These are phyloP conservation scores for Septoria petroselini DNA, from an alignment of 2,329 filamentous ascomycete species.

Conservation along the genomic window DNA sequence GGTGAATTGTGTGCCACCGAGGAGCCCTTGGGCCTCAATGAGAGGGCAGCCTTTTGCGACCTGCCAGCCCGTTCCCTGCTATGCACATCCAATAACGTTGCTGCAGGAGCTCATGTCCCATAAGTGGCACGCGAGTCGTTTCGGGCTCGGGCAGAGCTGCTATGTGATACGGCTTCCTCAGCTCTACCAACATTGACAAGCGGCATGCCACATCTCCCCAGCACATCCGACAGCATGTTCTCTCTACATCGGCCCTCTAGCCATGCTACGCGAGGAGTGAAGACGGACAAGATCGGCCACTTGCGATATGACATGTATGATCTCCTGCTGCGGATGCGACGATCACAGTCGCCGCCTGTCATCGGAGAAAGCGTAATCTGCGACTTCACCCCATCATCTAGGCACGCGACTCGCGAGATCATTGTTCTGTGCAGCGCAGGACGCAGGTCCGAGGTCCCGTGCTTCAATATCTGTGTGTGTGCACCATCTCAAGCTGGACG, in stretches of 20 bases:
- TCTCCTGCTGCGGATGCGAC: constrained; percentile 1
- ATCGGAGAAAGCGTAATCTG: constrained; percentile 1
- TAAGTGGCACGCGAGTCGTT: neutral
- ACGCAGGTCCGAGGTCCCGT: too few relatives aligned
- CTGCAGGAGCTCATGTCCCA: neutral
- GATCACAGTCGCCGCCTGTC: constrained; percentile 3
- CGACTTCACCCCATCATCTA: constrained; percentile 8
- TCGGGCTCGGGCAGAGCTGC: too few relatives aligned
- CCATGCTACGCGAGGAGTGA: too few relatives aligned
- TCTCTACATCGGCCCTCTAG: too few relatives aligned
- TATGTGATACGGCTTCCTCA: neutral
- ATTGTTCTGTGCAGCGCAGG: neutral
- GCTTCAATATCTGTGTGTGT: too few relatives aligned
- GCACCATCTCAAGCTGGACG: too few relatives aligned
- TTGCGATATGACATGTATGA: constrained; percentile 2
- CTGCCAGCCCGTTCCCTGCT: neutral
- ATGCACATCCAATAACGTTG: neutral
- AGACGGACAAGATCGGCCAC: too few relatives aligned
- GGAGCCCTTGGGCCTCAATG: neutral
- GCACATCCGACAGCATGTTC: too few relatives aligned
- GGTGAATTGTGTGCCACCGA: neutral
- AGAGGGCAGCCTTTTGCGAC: neutral
- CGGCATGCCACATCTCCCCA: too few relatives aligned
- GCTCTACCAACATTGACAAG: neutral
- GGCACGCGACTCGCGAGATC: constrained; percentile 1